A percentile compares a stretch with the other conserved stretches of the same genome.
Evolutionary conservation across 169 alveolate genomes (phyloP).

Genomic region (Plasmodium gallinaceum): DNA sequence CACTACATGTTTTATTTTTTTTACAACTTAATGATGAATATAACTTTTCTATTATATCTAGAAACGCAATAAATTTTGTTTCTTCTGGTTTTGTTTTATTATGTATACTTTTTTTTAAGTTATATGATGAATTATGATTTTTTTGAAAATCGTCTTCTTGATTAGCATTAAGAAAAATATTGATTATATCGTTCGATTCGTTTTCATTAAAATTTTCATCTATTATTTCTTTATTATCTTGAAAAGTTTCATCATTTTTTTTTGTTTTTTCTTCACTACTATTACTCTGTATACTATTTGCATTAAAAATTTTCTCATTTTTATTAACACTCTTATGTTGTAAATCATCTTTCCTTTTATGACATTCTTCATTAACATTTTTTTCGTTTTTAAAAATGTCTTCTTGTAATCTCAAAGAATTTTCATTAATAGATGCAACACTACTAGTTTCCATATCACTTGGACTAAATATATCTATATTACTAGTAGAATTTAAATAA

Average conservation of each 20-base stretch:
- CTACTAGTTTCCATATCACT: conserved; percentile 2
- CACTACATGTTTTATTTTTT: conserved; percentile 3
- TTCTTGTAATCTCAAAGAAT: not conserved
- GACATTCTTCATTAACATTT: not conserved
- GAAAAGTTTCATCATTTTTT: not conserved
- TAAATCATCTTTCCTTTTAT: not conserved
- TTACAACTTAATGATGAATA: conserved; percentile 1
- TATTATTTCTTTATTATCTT: not conserved
- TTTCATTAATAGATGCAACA: not conserved
- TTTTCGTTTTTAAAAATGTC: not conserved
- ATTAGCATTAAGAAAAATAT: conserved; percentile 13
- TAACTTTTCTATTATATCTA: conserved; percentile 57
- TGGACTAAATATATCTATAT: not conserved
- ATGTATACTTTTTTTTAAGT: conserved; percentile 8
- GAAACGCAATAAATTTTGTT: conserved; percentile 42
- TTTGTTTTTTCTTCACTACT: not conserved
- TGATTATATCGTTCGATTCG: not conserved
- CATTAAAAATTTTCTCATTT: not conserved
- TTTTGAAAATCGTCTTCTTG: conserved; percentile 2
- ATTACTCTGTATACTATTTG: not conserved
- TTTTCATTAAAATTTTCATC: not conserved
- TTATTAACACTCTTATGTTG: not conserved
- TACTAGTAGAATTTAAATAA: not conserved
- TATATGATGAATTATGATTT: not conserved
- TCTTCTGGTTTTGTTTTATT: conserved; percentile 27